phyloP scores from a whole-genome alignment of 495 filamentous ascomycete genomes.

The Bombardia bombarda region DNA sequence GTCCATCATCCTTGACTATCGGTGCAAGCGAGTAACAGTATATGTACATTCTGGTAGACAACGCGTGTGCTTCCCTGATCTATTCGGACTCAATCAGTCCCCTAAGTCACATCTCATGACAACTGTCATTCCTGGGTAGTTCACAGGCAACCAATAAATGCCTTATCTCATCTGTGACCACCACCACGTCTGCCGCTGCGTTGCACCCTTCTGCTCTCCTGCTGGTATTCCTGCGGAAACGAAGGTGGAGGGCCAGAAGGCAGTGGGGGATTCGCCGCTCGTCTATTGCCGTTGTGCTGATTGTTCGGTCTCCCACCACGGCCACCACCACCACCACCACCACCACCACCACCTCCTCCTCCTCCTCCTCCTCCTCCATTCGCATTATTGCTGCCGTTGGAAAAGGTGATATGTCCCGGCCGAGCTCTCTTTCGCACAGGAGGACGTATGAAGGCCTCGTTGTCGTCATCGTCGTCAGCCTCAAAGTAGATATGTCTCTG shows the following conservation, averaged over 20 bases:
- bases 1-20: too few relatives aligned
- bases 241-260: conserved; percentile 15
- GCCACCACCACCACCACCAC: neutral
- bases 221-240: neutral
- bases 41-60: too few relatives aligned
- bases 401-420: conserved; percentile 23
- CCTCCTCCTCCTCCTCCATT: too few relatives aligned
- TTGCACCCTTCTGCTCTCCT: neutral
- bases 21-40: too few relatives aligned
- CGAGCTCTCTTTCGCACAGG: conserved; percentile 18
- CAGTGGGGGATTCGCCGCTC: conserved; percentile 11
- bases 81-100: too few relatives aligned
- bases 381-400: conserved; percentile 8
- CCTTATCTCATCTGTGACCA: too few relatives aligned
- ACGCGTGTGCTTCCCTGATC: too few relatives aligned
- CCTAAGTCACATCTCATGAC: too few relatives aligned
- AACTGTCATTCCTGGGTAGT: too few relatives aligned
- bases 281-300: neutral
- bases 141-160: too few relatives aligned
- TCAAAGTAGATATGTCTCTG: conserved; percentile 32
- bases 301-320: conserved; percentile 1
- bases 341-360: too few relatives aligned
- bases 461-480: conserved; percentile 33
- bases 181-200: neutral
- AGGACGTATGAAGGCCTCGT: conserved; percentile 31